Evolutionary conservation across 306 rosid species (phyloP), one percentile per base, ranked within the genome.

Genomic region (Trifolium dubium): DNA sequence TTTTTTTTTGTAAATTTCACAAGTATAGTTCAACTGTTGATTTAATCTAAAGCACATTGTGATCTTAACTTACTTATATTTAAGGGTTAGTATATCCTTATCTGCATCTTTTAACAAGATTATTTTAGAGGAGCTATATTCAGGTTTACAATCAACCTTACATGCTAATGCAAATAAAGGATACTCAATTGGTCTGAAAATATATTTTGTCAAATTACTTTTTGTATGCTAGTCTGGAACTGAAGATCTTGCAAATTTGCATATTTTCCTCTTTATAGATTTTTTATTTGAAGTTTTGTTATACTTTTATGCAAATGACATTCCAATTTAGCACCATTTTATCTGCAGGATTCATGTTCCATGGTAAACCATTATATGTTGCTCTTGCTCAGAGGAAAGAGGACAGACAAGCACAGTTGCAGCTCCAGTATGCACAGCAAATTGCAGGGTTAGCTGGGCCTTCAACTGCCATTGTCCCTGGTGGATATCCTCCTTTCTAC

Each of bases 321-420:
- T 44, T 71, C 61, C 50, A 66, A 73, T 73, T 41, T 77, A 63
- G 30, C 17, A 64, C 49, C 58, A 58, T 37, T 10, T 44, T 70
- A 69, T 40, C 69, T 55, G 78, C 87, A 93, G 97, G 97, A 64
- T 77, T 71, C 77, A 89, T 90, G 96, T 84, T 93, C 76, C 93
- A 89, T 72, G 74, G 86, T 35, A 93, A 93, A 87, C 97, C 97
- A 50, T 77, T 93, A 40, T 91, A 89, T 77, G 96, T 89, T 72
- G 89, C 96, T 59, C 83, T 88, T 44, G 98, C 98, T 82, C 97
- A 93, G 75, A 88, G 85, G 85, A 93, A 90, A 82, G 96, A 86
- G 85, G 98, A 90, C 41, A 90, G 98, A 79, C 88, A 86, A 70
- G 87, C 79, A 65, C 92, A 86, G 68, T 64, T 90, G 81, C 91